Base-by-base conservation (phyloP, 371 early-diverging fungal genomes). In the Apophysomyces trapeziformis region DNA sequence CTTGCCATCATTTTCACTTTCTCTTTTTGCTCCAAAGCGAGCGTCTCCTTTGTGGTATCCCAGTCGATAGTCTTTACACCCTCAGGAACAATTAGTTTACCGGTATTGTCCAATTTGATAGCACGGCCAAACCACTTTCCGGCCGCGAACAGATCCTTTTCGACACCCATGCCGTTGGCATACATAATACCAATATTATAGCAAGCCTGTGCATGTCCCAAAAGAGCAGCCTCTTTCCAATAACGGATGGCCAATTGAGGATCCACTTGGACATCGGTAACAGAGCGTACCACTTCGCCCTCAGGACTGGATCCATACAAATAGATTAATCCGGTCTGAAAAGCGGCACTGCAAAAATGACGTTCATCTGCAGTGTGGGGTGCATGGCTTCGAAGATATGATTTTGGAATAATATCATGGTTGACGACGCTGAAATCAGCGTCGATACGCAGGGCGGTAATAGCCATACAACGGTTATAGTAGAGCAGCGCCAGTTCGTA, bases 41-140 rank as follows among this genome's bases (percentile, higher is more conserved):
- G 36, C 14, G 69, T 60, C 45, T 73, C 76, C 35, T 63, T 72
- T 9, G 61, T 61, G 8, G 76, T 67, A 64, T 83, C 80, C 83
- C 83, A 83, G 18, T 83, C 80, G 32, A 80, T 65, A 8, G 69
- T 64, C 5, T 41, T 60, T 3, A 77, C 79, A 16, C 77, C 83
- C n/a, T 71, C 68, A 50, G 80, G 80, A 14, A 73, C 74, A 2
- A 70, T 70, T 16, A 83, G 63, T 9, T 72, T 78, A 14, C 75
- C 76, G 11, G 79, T 76, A 2, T 68, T 68, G 61, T 83, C 83
- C 37, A 83, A 61, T 39, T 78, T 80, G n/a, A 70, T 60, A 14
- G 83, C 83, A 61, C 83, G 75, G n/a, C 77, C 76, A 65, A 83
- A 83, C 80, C 80, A 83, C 65, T 76, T 76, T 18, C 80, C 80